These are phyloP conservation scores for Chaetomium strumarium DNA, from an alignment of 2,329 filamentous ascomycete genomes.

Conservation along the genomic window DNA sequence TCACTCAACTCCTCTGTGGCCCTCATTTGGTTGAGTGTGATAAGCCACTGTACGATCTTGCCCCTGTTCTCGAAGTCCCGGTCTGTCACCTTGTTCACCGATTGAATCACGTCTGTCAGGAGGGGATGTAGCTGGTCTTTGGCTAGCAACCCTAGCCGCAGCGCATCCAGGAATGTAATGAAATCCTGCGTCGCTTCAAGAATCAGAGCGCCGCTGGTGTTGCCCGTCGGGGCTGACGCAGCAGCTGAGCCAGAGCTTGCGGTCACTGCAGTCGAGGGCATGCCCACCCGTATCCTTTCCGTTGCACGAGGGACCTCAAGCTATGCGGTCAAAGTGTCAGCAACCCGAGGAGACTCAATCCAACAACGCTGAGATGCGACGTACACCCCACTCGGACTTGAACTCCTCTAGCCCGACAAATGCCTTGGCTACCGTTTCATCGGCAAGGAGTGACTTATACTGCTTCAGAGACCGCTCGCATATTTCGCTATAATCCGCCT, in stretches of 20 bases:
- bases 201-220: constrained; percentile 61
- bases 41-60: constrained; percentile 98
- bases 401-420: constrained; percentile 89
- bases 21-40: constrained; percentile 95
- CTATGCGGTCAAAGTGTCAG: constrained; percentile 40
- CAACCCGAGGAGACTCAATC: not conserved
- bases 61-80: constrained; percentile 90
- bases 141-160: constrained; percentile 84
- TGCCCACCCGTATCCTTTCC: constrained; percentile 83
- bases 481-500: constrained; percentile 91
- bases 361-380: constrained; percentile 29
- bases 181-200: constrained; percentile 94
- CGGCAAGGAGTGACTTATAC: constrained; percentile 88
- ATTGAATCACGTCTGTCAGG: constrained; percentile 91
- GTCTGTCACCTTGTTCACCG: constrained; percentile 94
- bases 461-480: constrained; percentile 91
- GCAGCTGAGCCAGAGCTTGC: constrained; percentile 43
- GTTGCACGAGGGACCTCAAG: constrained; percentile 92
- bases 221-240: constrained; percentile 38
- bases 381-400: constrained; percentile 84
- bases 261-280: constrained; percentile 74
- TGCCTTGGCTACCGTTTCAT: constrained; percentile 82
- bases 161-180: constrained; percentile 93
- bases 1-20: constrained; percentile 86
- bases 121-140: constrained; percentile 97